Evolutionary conservation across 1,139 yeast genomes (phyloP), one percentile per base, ranked within the genome.

Genomic region (Meyerozyma guilliermondii): DNA sequence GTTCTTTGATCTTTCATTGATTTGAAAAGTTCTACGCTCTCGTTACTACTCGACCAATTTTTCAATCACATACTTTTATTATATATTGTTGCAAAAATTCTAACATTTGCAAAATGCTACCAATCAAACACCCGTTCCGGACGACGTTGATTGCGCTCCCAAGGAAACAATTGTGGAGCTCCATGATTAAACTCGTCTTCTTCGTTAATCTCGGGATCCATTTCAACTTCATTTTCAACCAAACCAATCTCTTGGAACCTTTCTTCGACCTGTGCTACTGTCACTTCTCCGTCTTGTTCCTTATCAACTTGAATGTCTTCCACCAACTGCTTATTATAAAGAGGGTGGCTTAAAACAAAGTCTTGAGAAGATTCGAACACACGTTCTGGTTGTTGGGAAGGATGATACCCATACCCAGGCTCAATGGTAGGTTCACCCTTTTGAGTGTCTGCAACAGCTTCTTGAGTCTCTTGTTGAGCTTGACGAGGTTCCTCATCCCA

Each of bases 81-180:
- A 29, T 29, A 8, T n/a, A 29, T 29, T 29, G 14, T 14, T 4
- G 33, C 31, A 28, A 29, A 29, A 29, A 11, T 5, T n/a, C 16
- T 8, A 13, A 13, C n/a, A n/a, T 29, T 29, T 10, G 31, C 14
- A 13, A 20, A 20, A 26, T 26, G 28, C 24, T 35, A 20, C 39
- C 46, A 54, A 30, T 63, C 65, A 54, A 65, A 67, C 4, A 55
- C 55, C 43, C 73, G 48, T 44, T 63, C 69, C 3, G 71, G 56
- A 11, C 35, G 35, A 23, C 43, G 28, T 6, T 50, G 48, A 41
- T 55, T 54, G 43, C 53, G 61, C 47, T 68, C 74, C 74, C 74
- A 68, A 0, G 74, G 74, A 47, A 68, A 68, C 16, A 68, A 43
- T 43, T 57, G 60, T 7, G 58, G 56, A 17, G 53, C 46, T 2